A percentile compares a stretch with the other conserved stretches of the same genome.
Evolutionary conservation across 345 rosid species (phyloP).

Genomic region (Arabidopsis arenosa): DNA sequence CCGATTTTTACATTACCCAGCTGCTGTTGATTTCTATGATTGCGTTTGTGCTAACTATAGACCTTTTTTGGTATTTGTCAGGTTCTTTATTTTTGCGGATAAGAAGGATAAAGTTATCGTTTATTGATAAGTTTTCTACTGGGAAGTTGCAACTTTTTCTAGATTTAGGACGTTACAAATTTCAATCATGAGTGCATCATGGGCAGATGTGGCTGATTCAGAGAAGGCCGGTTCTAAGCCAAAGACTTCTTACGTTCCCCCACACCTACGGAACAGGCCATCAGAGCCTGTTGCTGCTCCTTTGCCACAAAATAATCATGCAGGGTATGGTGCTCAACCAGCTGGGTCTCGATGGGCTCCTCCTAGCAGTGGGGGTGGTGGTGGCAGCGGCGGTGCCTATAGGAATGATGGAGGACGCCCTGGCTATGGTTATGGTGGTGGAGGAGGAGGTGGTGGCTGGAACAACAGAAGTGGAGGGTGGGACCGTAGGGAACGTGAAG

Average conservation of each 20-base stretch:
- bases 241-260: constrained; percentile 77
- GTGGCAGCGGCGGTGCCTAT: constrained; percentile 45
- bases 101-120: constrained; percentile 19
- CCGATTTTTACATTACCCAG: neutral
- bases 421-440: constrained; percentile 42
- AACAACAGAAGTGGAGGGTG: constrained; percentile 74
- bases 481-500: constrained; percentile 83
- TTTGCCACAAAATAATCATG: constrained; percentile 52
- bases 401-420: constrained; percentile 44
- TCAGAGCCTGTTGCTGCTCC: constrained; percentile 66
- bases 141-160: constrained; percentile 28
- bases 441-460: constrained; percentile 64
- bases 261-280: constrained; percentile 78
- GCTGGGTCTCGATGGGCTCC: constrained; percentile 67
- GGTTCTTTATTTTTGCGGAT: constrained; percentile 23
- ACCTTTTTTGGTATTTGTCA: constrained; percentile 11
- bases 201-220: constrained; percentile 98
- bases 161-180: constrained; percentile 43
- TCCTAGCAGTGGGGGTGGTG: constrained; percentile 52
- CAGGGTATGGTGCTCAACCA: constrained; percentile 51
- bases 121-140: constrained; percentile 11
- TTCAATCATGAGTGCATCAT: constrained; percentile 70
- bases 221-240: constrained; percentile 63
- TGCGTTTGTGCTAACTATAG: constrained; percentile 30
- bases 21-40: constrained; percentile 23